Percentiles rank a stretch among this genome's conserved stretches.
Evolutionary conservation across 108 stramenopile species (phyloP).

Genomic region (Cylindrotheca closterium): DNA sequence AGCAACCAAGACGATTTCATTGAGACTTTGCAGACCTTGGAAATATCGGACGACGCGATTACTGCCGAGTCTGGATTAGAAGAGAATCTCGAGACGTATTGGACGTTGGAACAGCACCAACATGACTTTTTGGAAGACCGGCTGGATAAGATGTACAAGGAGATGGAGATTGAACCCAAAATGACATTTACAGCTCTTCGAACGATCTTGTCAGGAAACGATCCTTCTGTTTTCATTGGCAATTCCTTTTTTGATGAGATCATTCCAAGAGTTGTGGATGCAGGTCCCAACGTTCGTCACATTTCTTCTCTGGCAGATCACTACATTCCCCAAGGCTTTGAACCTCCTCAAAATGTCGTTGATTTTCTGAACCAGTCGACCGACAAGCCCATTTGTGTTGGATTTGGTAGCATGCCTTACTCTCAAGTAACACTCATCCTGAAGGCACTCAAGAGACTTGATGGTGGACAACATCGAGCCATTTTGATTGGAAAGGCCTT

Average conservation of each 20-base stretch:
- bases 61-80: constrained; percentile 1
- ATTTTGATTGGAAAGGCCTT: constrained; percentile 22
- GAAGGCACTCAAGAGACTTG: constrained; percentile 1
- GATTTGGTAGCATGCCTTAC: constrained; percentile 29
- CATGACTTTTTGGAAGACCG: constrained; percentile 18
- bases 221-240: constrained; percentile 6
- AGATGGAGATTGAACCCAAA: neutral
- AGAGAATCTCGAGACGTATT: constrained; percentile 13
- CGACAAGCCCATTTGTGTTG: constrained; percentile 22
- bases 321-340: constrained; percentile 14
- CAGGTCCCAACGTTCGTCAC: constrained; percentile 9
- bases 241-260: constrained; percentile 16
- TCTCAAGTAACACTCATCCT: constrained; percentile 8
- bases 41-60: neutral
- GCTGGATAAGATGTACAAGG: neutral
- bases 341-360: constrained; percentile 6
- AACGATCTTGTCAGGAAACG: constrained; percentile 15
- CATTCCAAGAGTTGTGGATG: constrained; percentile 4
- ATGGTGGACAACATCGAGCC: neutral
- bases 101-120: constrained; percentile 15
- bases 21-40: neutral
- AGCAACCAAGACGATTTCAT: constrained; percentile 15
- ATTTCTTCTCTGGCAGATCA: constrained; percentile 15
- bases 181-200: constrained; percentile 1
- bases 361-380: neutral